Conservation (phyloP, 116 monocot species). For the Iris pallida region DNA sequence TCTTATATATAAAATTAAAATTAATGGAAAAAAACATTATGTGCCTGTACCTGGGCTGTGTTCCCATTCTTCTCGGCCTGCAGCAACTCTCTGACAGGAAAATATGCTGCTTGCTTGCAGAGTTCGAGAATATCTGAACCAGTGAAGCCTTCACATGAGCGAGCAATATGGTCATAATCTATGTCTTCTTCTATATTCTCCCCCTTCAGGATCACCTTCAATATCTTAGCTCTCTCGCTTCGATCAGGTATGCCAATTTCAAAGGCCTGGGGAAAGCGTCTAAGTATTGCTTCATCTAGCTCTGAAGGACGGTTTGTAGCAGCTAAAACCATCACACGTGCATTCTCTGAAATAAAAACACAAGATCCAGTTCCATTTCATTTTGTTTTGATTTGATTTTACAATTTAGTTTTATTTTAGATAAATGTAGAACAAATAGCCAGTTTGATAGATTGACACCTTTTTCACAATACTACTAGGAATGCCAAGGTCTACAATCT, state of each 20-base stretch:
- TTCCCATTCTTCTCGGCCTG: conserved; percentile 70
- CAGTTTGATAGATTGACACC: too few species aligned
- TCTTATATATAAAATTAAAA: not conserved
- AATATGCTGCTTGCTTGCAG: conserved; percentile 94
- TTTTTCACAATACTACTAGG: too few species aligned
- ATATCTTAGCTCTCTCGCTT: conserved; percentile 76
- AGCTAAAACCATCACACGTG: conserved; percentile 61
- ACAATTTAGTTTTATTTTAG: too few species aligned
- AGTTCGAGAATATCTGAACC: conserved; percentile 91
- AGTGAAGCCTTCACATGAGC: conserved; percentile 77
- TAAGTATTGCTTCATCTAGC: conserved; percentile 93
- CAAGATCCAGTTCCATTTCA: not conserved
- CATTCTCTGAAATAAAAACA: conserved; percentile 27
- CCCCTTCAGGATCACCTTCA: conserved; percentile 84
- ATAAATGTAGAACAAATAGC: too few species aligned
- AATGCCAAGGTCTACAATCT: too few species aligned
- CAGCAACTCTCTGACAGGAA: conserved; percentile 83
- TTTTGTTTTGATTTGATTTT: too few species aligned
- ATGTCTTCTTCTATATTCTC: conserved; percentile 72
- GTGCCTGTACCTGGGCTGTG: conserved; percentile 34
- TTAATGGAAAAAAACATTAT: not conserved
- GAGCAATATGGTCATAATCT: conserved; percentile 66
- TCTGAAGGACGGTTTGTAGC: conserved; percentile 66
- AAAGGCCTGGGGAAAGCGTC: conserved; percentile 92
- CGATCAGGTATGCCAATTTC: conserved; percentile 80